phyloP scores from a whole-genome alignment of 2,329 filamentous ascomycete genomes.

The Fusarium buharicum region DNA sequence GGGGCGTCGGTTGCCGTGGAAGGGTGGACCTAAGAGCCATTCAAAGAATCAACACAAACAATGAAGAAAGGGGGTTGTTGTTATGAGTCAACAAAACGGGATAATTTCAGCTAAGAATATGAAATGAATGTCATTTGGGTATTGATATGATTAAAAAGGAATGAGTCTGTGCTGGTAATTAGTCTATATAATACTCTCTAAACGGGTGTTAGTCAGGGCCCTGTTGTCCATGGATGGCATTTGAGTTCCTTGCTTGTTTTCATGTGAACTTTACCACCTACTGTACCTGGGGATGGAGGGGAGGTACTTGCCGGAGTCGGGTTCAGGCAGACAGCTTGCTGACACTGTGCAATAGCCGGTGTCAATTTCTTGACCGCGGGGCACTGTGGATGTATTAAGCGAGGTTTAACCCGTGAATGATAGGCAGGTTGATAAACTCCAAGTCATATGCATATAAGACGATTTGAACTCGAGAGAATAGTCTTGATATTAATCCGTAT shows the following conservation, averaged over 20 bases:
- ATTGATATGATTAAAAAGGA: neutral
- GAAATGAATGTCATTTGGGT: no score
- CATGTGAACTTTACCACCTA: constrained; percentile 29
- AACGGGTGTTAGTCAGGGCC: constrained; percentile 14
- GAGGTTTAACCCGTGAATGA: constrained; percentile 24
- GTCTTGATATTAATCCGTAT: no score
- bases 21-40: constrained; percentile 46
- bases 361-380: constrained; percentile 31
- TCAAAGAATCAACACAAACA: constrained; percentile 41
- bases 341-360: constrained; percentile 27
- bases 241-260: constrained; percentile 9
- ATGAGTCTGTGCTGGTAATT: constrained; percentile 12
- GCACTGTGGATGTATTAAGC: constrained; percentile 34
- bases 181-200: neutral
- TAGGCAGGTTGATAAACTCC: no score
- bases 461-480: neutral
- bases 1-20: constrained; percentile 42
- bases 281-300: no score
- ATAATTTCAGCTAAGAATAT: constrained; percentile 7
- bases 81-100: constrained; percentile 26
- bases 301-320: neutral
- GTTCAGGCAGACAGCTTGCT: neutral
- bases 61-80: constrained; percentile 15
- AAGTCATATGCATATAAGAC: no score
- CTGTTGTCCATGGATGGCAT: constrained; percentile 11